Evolutionary conservation across 192 early-diverging fungal genomes (phyloP), one percentile per base, ranked within the genome.

Genomic region (Coemansia sp.): DNA sequence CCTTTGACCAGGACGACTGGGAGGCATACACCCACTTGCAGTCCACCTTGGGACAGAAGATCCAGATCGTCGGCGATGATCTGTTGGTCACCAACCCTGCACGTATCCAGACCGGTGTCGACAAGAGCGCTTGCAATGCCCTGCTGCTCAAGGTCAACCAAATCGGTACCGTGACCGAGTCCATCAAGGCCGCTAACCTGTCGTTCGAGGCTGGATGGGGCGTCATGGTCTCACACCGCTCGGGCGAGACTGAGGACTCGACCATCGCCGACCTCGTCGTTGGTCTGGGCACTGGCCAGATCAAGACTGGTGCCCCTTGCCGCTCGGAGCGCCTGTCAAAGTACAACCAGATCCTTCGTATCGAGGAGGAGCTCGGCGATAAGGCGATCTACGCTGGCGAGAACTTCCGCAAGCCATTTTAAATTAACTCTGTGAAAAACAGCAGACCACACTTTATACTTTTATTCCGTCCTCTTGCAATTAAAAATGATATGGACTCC

Each of bases 1-100:
- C 97, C 72, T 99, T 97, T 75, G 97, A 99, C 86, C 97, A 99
- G 88, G 97, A 99, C 83, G 95, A 99, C 87, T 99, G 92, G 91
- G 88, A 90, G 41, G 88, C 92, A 61, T 99, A 94, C 90, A 82
- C 87, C 72, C 90, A 92, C 76, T 82, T 98, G 55, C 90, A 88
- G 77, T 77, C 72, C 24, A 78, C 69, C 34, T 79, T 87, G 73
- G 84, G 77, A 69, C 73, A 83, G 71, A 83, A 89, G 75, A 89
- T 93, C 80, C 94, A 97, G 84, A 90, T 97, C 76, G 95, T 99
- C 68, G 97, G 96, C 70, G 97, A 99, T 85, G 97, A 98, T 78
- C 89, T 99, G 77, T 90, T 93, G 46, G 97, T 99, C 76, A 99
- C 97, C 87, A 99, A 99, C 91, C 97, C 97, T 64, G 64, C 86